Evolutionary conservation across 2,329 filamentous ascomycete genomes (phyloP).

Genomic region (Lasiodiplodia theobromae): DNA sequence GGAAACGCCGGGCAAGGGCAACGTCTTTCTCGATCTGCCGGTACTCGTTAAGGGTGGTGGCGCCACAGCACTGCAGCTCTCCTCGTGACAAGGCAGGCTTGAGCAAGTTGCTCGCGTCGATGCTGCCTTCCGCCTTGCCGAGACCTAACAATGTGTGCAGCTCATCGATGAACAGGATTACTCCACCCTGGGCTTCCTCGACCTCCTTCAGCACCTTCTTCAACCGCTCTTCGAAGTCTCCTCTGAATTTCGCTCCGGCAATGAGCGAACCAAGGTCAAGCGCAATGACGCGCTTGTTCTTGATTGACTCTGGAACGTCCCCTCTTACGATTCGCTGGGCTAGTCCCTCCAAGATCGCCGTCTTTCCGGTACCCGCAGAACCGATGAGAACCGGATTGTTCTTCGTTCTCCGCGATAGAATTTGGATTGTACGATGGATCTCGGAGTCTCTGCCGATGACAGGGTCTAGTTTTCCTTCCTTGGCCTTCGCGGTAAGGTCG

Average conservation of each 20-base stretch:
- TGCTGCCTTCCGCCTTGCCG: slow-evolving; percentile 94
- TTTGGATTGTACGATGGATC: slow-evolving; percentile 93
- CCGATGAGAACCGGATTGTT: slow-evolving; percentile 97
- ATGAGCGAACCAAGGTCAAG: slow-evolving; percentile 92
- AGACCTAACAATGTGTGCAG: slow-evolving; percentile 89
- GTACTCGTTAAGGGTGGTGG: slow-evolving; percentile 92
- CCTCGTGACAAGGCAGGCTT: slow-evolving; percentile 94
- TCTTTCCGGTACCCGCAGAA: slow-evolving; percentile 90
- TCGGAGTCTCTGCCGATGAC: slow-evolving; percentile 93
- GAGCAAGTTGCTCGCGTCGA: slow-evolving; percentile 92
- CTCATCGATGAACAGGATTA: slow-evolving; percentile 96
- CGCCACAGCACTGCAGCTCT: slow-evolving; percentile 93
- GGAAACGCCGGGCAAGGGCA: slow-evolving; percentile 88
- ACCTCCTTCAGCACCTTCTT: slow-evolving; percentile 93
- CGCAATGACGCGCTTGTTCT: slow-evolving; percentile 88
- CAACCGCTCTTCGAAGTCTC: slow-evolving; percentile 93
- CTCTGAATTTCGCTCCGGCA: slow-evolving; percentile 92
- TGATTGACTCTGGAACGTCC: slow-evolving; percentile 94
- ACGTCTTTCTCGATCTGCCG: slow-evolving; percentile 95
- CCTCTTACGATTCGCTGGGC: slow-evolving; percentile 89
- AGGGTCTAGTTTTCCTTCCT: slow-evolving; percentile 89
- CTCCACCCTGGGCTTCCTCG: slow-evolving; percentile 83
- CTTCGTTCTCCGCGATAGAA: slow-evolving; percentile 90
- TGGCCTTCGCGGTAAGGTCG: slow-evolving; percentile 85
- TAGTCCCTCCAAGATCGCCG: slow-evolving; percentile 88